A percentile compares a stretch with the other conserved stretches of the same genome.
Evolutionary conservation across 495 filamentous ascomycete genomes (phyloP).

Genomic region (Polyplosphaeria fusca): DNA sequence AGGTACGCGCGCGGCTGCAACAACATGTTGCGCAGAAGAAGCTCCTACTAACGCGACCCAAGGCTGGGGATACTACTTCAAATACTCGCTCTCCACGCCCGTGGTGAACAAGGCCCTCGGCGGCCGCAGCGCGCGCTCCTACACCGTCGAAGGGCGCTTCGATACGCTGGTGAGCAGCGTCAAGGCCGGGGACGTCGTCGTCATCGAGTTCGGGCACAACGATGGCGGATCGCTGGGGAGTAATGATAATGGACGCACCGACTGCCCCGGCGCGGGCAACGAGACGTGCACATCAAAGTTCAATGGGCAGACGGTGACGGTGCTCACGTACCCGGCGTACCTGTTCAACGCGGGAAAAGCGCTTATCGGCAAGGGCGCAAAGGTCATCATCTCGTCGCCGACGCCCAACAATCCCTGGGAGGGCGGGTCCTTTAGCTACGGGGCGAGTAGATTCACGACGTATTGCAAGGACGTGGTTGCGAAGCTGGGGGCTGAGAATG

Average conservation of each 20-base stretch:
- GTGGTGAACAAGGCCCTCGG: constrained; percentile 59
- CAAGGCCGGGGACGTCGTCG: constrained; percentile 53
- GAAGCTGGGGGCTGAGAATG: constrained; percentile 37
- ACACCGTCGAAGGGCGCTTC: constrained; percentile 60
- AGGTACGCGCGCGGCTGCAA: constrained; percentile 23
- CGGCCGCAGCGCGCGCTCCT: constrained; percentile 60
- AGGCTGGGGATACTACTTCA: constrained; percentile 62
- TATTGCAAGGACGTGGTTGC: constrained; percentile 54
- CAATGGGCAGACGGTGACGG: constrained; percentile 52
- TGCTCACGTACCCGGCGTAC: constrained; percentile 58
- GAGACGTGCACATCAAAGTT: constrained; percentile 55
- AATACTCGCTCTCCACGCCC: constrained; percentile 45
- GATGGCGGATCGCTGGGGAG: constrained; percentile 57
- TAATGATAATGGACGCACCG: constrained; percentile 58
- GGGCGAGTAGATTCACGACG: constrained; percentile 52
- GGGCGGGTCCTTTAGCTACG: constrained; percentile 46
- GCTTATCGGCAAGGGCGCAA: constrained; percentile 58
- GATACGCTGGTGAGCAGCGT: constrained; percentile 49
- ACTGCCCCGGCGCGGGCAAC: constrained; percentile 53
- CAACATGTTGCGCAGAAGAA: background rate
- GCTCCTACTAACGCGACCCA: constrained; percentile 18
- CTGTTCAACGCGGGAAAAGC: constrained; percentile 52
- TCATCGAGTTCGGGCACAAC: constrained; percentile 66
- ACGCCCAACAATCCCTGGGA: constrained; percentile 67
- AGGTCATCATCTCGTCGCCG: constrained; percentile 58